Conservation (phyloP, 768 basidiomycete genomes). For the Chlorophyllum brunneum region DNA sequence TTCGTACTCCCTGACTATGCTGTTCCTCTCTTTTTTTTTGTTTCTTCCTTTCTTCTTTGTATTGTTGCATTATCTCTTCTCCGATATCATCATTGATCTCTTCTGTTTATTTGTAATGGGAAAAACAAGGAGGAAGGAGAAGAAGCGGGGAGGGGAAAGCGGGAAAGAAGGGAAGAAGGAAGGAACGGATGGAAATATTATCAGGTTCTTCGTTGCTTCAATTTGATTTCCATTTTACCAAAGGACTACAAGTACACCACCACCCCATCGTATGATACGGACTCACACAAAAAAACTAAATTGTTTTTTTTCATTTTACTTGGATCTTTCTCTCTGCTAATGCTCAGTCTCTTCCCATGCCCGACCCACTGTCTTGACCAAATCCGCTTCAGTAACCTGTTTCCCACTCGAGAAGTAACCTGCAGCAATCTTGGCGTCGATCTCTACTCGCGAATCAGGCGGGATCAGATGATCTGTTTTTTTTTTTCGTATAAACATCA, state of each 20-base stretch:
- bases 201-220: too few relatives aligned
- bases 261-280: neutral
- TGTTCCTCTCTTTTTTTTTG: neutral
- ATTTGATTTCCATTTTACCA: too few relatives aligned
- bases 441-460: conserved; percentile 88
- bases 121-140: too few relatives aligned
- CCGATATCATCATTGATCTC: too few relatives aligned
- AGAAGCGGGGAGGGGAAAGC: too few relatives aligned
- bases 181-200: too few relatives aligned
- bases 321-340: conserved; percentile 25
- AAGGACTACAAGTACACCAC: too few relatives aligned
- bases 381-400: conserved; percentile 71
- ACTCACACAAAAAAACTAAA: neutral
- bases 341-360: conserved; percentile 92
- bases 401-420: conserved; percentile 89
- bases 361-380: conserved; percentile 82
- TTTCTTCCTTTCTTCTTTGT: neutral
- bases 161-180: too few relatives aligned
- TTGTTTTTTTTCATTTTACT: neutral
- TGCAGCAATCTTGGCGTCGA: conserved; percentile 93
- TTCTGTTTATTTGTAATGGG: too few relatives aligned
- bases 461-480: conserved; percentile 77
- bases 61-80: neutral
- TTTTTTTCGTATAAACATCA: neutral
- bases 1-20: neutral